A percentile compares a stretch with the other conserved stretches of the same genome.
phyloP scores from a whole-genome alignment of 495 filamentous ascomycete species.

The Neohortaea acidophila region DNA sequence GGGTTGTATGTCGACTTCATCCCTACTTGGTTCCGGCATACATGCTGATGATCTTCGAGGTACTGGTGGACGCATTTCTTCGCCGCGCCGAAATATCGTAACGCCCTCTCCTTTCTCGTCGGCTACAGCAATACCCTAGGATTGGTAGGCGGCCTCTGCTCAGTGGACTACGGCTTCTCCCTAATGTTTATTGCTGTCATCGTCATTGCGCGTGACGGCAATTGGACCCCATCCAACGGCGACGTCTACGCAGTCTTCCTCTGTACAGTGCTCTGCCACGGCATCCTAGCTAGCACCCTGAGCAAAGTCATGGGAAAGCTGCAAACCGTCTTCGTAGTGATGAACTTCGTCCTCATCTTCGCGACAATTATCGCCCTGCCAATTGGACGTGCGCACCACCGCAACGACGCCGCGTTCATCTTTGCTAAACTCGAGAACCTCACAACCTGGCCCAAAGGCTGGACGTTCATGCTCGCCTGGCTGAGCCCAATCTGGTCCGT shows the following conservation, averaged over 20 bases:
- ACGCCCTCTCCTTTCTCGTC: constrained; percentile 51
- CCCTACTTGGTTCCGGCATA: background rate
- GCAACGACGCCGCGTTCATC: constrained; percentile 35
- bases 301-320: constrained; percentile 50
- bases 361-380: constrained; percentile 53
- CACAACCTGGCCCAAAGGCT: constrained; percentile 37
- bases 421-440: constrained; percentile 37
- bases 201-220: constrained; percentile 48
- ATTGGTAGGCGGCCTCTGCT: constrained; percentile 43
- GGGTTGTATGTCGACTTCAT: constrained; percentile 16
- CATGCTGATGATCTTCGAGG: too few relatives aligned
- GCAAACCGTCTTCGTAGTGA: constrained; percentile 45
- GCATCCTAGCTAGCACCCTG: constrained; percentile 39
- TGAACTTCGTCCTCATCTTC: constrained; percentile 48
- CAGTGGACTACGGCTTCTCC: constrained; percentile 29
- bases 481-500: constrained; percentile 54
- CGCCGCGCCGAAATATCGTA: constrained; percentile 41
- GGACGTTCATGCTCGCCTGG: constrained; percentile 50
- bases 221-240: constrained; percentile 44
- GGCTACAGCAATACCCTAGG: constrained; percentile 60
- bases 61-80: constrained; percentile 65
- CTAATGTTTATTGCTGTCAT: constrained; percentile 32
- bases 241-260: constrained; percentile 50
- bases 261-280: constrained; percentile 42
- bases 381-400: constrained; percentile 31